These are phyloP conservation scores for Botrytis paeoniae DNA, from an alignment of 2,329 filamentous ascomycete genomes.

Conservation along the genomic window DNA sequence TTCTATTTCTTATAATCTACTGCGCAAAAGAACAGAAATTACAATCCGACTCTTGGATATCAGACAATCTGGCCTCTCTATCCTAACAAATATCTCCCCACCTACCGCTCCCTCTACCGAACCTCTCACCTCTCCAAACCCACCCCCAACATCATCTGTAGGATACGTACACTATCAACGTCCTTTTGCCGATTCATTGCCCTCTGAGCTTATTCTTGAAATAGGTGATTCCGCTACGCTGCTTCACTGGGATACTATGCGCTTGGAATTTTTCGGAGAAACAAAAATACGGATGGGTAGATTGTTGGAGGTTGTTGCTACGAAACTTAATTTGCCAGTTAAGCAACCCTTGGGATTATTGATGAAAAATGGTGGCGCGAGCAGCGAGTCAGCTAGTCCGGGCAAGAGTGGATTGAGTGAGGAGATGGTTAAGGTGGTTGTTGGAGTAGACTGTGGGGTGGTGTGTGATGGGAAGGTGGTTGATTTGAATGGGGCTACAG, in stretches of 20 bases:
- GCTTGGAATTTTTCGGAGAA: slow-evolving; percentile 66
- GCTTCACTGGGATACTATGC: slow-evolving; percentile 42
- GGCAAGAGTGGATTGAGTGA: slow-evolving; percentile 69
- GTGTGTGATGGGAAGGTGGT: slow-evolving; percentile 52
- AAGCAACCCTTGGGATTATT: slow-evolving; percentile 62
- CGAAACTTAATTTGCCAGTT: slow-evolving; percentile 69
- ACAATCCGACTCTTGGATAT: slow-evolving; percentile 78
- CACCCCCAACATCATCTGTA: slow-evolving; percentile 23
- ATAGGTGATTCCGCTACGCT: slow-evolving; percentile 61
- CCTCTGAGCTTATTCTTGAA: slow-evolving; percentile 76
- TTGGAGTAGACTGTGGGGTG: slow-evolving; percentile 60
- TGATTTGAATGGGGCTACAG: slow-evolving; percentile 17
- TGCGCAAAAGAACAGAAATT: slow-evolving; percentile 69
- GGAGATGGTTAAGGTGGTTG: slow-evolving; percentile 62
- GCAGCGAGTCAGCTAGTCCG: slow-evolving; percentile 60
- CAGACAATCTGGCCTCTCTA: slow-evolving; percentile 77
- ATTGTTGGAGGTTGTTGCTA: slow-evolving; percentile 76
- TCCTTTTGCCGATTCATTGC: slow-evolving; percentile 75
- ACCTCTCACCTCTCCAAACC: slow-evolving; percentile 27
- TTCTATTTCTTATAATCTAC: slow-evolving; percentile 70
- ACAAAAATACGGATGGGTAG: slow-evolving; percentile 67
- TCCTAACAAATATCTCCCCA: slow-evolving; percentile 48
- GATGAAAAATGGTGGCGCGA: slow-evolving; percentile 62
- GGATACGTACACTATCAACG: slow-evolving; percentile 76
- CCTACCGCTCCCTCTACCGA: slow-evolving; percentile 32